Conservation (phyloP, 2,329 filamentous ascomycete species). For the Penicillium sp. region DNA sequence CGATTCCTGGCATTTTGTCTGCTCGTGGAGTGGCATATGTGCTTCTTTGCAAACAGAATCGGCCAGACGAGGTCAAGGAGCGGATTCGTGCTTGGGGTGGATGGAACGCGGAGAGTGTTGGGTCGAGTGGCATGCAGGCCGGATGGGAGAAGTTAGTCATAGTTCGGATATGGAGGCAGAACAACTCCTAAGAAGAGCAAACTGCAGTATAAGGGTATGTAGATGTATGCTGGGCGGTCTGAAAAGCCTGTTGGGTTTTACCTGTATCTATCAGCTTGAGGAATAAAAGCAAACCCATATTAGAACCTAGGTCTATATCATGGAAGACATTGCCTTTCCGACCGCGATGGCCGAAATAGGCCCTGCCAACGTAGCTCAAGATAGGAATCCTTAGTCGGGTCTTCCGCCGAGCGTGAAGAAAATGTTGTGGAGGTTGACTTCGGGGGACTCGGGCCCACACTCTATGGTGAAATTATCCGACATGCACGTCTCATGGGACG, state of each 20-base stretch:
- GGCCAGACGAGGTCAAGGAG: conserved; percentile 71
- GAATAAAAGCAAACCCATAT: not conserved
- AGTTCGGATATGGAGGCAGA: conserved; percentile 73
- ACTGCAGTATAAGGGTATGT: too few species aligned
- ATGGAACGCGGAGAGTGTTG: conserved; percentile 79
- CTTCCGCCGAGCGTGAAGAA: too few species aligned
- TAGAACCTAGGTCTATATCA: not conserved
- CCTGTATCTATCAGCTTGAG: not conserved
- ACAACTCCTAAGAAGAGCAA: not conserved
- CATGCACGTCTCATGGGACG: not conserved
- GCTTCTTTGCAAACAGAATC: conserved; percentile 87
- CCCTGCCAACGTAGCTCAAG: too few species aligned
- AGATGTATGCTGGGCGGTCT: not conserved
- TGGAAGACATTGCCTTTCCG: not conserved
- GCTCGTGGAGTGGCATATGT: conserved; percentile 80
- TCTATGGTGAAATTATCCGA: not conserved
- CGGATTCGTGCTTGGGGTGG: conserved; percentile 59
- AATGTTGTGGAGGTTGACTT: not conserved
- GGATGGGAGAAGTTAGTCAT: conserved; percentile 96
- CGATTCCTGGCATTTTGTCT: conserved; percentile 66
- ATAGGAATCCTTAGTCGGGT: too few species aligned
- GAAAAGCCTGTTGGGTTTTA: not conserved
- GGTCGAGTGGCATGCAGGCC: conserved; percentile 79
- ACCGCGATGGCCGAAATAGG: not conserved
- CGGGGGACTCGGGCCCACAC: not conserved